phyloP scores from a whole-genome alignment of 495 filamentous ascomycete species.

The Bryoglossum gracile region DNA sequence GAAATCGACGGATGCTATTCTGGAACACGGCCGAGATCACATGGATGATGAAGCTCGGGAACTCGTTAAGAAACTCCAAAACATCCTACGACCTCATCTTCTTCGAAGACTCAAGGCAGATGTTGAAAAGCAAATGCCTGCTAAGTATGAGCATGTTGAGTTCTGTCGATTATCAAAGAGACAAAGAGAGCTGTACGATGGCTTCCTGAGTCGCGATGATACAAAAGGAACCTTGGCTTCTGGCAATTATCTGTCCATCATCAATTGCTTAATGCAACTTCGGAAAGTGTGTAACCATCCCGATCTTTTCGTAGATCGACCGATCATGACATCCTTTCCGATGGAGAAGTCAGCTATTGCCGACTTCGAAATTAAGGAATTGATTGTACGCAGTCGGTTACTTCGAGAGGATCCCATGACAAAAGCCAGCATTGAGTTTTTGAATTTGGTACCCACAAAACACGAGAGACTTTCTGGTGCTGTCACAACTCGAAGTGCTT shows the following conservation, averaged over 20 bases:
- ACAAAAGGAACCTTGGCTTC: conserved; percentile 85
- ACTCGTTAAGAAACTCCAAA: conserved; percentile 86
- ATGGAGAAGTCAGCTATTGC: conserved; percentile 79
- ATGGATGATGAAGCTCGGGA: conserved; percentile 88
- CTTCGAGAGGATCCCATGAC: conserved; percentile 58
- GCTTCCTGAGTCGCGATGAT: conserved; percentile 89
- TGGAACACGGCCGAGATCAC: conserved; percentile 87
- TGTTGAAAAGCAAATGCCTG: conserved; percentile 99
- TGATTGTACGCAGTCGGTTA: conserved; percentile 59
- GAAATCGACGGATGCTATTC: conserved; percentile 85
- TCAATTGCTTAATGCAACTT: conserved; percentile 96
- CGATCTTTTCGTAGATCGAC: conserved; percentile 93
- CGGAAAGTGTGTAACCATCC: conserved; percentile 98
- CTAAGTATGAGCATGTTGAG: conserved; percentile 93
- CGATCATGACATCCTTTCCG: conserved; percentile 95
- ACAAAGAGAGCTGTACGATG: conserved; percentile 92
- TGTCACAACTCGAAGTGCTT: conserved; percentile 52
- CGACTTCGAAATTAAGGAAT: conserved; percentile 70
- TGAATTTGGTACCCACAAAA: conserved; percentile 71
- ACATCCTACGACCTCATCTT: conserved; percentile 86
- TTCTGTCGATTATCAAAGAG: conserved; percentile 92
- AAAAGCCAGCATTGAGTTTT: conserved; percentile 63
- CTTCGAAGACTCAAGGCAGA: conserved; percentile 91
- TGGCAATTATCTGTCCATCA: conserved; percentile 95
- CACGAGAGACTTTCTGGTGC: conserved; percentile 59